These are phyloP conservation scores for Calvatia gigantea DNA, from an alignment of 768 basidiomycete species.

Conservation along the genomic window DNA sequence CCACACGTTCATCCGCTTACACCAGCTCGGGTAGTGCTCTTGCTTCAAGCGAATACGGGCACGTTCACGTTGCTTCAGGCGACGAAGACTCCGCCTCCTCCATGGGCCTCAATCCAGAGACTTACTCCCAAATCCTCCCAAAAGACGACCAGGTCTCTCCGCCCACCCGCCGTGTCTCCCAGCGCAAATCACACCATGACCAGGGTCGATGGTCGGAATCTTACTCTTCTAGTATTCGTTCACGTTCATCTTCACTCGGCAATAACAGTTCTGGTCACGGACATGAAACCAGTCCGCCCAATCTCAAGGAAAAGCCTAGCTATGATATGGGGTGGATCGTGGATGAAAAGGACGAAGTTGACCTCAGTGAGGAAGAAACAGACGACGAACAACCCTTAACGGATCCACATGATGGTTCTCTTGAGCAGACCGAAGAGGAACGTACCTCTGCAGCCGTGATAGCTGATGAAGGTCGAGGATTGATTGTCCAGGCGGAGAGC, in stretches of 20 bases:
- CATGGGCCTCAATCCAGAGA: conserved; percentile 64
- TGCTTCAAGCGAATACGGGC: conserved; percentile 57
- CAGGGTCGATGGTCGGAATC: conserved; percentile 72
- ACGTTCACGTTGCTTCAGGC: conserved; percentile 62
- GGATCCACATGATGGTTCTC: conserved; percentile 33
- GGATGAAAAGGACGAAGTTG: conserved; percentile 67
- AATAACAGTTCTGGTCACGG: conserved; percentile 31
- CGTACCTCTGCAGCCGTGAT: conserved; percentile 75
- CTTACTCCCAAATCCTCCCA: conserved; percentile 57
- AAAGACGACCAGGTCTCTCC: conserved; percentile 45
- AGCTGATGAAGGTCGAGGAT: conserved; percentile 81
- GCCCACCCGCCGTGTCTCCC: conserved; percentile 37
- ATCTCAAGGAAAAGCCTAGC: conserved; percentile 62
- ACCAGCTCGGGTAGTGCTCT: conserved; percentile 66
- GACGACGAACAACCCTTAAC: conserved; percentile 41
- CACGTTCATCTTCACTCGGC: conserved; percentile 67
- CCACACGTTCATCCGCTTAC: conserved; percentile 73
- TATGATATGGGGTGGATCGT: conserved; percentile 78
- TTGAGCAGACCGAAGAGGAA: conserved; percentile 53
- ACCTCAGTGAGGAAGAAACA: conserved; percentile 55
- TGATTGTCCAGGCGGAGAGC: conserved; percentile 73
- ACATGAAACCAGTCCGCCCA: conserved; percentile 40
- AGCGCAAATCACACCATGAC: conserved; percentile 53
- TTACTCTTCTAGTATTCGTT: conserved; percentile 60
- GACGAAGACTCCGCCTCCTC: conserved; percentile 49